Conservation (phyloP, 2,329 filamentous ascomycete genomes). For the Botryotinia globosa region DNA sequence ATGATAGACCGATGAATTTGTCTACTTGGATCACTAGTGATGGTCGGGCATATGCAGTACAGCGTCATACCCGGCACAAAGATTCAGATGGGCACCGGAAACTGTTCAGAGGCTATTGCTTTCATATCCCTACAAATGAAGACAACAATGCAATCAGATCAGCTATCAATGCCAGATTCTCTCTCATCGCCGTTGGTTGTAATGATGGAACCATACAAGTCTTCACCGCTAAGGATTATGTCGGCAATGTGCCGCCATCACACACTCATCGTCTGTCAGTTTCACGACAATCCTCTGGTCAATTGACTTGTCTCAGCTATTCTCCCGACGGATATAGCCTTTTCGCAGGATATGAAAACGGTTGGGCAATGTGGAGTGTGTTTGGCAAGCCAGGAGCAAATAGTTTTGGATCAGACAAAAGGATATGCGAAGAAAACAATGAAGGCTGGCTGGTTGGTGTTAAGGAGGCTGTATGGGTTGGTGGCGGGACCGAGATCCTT, state of each 20-base stretch:
- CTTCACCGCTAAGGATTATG: conserved; percentile 92
- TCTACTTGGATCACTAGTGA: conserved; percentile 89
- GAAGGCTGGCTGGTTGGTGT: conserved; percentile 86
- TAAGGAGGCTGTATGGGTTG: conserved; percentile 77
- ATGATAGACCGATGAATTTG: conserved; percentile 95
- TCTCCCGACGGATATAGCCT: conserved; percentile 96
- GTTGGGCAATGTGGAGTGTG: conserved; percentile 96
- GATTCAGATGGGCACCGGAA: conserved; percentile 49
- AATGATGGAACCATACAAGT: conserved; percentile 75
- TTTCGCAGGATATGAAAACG: conserved; percentile 87
- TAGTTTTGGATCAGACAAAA: conserved; percentile 71
- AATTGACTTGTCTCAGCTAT: conserved; percentile 73
- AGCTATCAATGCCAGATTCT: conserved; percentile 92
- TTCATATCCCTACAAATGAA: conserved; percentile 67
- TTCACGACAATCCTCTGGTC: conserved; percentile 65
- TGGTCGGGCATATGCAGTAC: conserved; percentile 86
- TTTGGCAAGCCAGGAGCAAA: conserved; percentile 87
- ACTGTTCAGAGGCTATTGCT: conserved; percentile 87
- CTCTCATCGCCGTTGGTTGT: conserved; percentile 84
- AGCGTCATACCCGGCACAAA: conserved; percentile 55
- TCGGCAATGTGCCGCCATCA: conserved; percentile 85
- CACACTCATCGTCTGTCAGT: conserved; percentile 71
- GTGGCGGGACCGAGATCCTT: conserved; percentile 81
- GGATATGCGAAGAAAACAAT: conserved; percentile 62
- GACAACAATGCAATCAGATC: conserved; percentile 65